Conservation (phyloP, 805 yeast genomes). For the Ogataea pignaliae region DNA sequence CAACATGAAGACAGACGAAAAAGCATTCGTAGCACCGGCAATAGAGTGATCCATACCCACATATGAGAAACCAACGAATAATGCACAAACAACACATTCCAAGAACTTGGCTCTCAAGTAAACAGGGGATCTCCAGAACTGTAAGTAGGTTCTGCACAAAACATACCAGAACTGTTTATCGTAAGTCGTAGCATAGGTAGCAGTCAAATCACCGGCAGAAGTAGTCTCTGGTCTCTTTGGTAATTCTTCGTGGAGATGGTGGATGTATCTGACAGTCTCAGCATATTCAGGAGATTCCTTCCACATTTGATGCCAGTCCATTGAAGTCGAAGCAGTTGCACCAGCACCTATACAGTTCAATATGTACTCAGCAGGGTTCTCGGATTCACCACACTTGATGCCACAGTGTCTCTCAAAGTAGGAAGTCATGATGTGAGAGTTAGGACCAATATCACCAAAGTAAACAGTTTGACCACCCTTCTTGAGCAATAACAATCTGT, state of each 20-base stretch:
- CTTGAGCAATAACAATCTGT: conserved; percentile 41
- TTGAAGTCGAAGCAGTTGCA: conserved; percentile 58
- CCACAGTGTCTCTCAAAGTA: conserved; percentile 56
- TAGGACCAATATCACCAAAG: conserved; percentile 49
- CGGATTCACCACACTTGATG: conserved; percentile 54
- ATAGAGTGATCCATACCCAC: conserved; percentile 49
- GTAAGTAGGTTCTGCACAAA: conserved; percentile 34
- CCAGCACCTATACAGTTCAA: conserved; percentile 77
- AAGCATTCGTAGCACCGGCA: conserved; percentile 53
- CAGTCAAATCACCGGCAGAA: conserved; percentile 24
- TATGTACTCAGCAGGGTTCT: conserved; percentile 75
- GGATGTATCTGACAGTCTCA: conserved; percentile 29
- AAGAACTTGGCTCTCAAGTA: conserved; percentile 48
- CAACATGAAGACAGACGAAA: conserved; percentile 49
- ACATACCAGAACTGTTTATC: conserved; percentile 33
- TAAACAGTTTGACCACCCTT: conserved; percentile 51
- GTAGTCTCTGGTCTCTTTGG: conserved; percentile 23
- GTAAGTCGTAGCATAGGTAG: conserved; percentile 45
- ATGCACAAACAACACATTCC: conserved; percentile 38
- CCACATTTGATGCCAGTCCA: conserved; percentile 70
- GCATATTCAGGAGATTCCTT: conserved; percentile 31
- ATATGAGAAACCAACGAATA: conserved; percentile 55
- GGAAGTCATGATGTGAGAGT: conserved; percentile 38
- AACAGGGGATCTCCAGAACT: conserved; percentile 47
- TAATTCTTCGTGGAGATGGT: conserved; percentile 24